Evolutionary conservation across 2,329 filamentous ascomycete genomes (phyloP).

Genomic region (Scleromitrula shiraiana): DNA sequence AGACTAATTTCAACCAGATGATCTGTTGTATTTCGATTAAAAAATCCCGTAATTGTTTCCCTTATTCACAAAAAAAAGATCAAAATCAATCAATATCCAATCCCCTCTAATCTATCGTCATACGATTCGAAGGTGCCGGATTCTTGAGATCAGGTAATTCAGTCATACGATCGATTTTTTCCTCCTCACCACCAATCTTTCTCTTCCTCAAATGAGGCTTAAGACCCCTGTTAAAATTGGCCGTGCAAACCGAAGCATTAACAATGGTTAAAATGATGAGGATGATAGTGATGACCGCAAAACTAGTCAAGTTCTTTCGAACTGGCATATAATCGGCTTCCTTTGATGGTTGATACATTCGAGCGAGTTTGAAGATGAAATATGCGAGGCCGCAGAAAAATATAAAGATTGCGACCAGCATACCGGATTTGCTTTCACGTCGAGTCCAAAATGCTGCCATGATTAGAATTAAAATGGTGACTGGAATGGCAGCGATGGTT

Average conservation of each 20-base stretch:
- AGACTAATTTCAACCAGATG: too few relatives aligned
- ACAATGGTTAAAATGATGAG: slow-evolving; percentile 82
- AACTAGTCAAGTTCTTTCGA: slow-evolving; percentile 79
- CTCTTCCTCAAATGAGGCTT: slow-evolving; percentile 72
- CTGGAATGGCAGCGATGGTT: slow-evolving; percentile 80
- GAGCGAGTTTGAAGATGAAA: slow-evolving; percentile 96
- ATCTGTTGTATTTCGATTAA: too few relatives aligned
- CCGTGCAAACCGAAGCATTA: slow-evolving; percentile 79
- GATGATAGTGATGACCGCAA: slow-evolving; percentile 86
- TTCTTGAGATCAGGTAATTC: slow-evolving; percentile 34
- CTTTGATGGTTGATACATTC: slow-evolving; percentile 72
- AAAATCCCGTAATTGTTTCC: too few relatives aligned
- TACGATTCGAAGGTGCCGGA: slow-evolving; percentile 35
- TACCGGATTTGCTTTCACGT: slow-evolving; percentile 71
- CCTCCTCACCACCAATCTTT: slow-evolving; percentile 40
- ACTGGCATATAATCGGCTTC: slow-evolving; percentile 64
- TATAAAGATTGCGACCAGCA: slow-evolving; percentile 69
- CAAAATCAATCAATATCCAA: too few relatives aligned
- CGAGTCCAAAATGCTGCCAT: slow-evolving; percentile 79
- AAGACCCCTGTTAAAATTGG: slow-evolving; percentile 83
- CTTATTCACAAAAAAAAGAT: too few relatives aligned
- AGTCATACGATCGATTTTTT: slow-evolving; percentile 43
- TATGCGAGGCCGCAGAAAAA: slow-evolving; percentile 88
- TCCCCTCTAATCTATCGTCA: slow-evolving; percentile 39
- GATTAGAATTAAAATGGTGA: slow-evolving; percentile 84